These are phyloP conservation scores for Aspergillus tanneri DNA, from an alignment of 2,329 filamentous ascomycete genomes.

Conservation along the genomic window DNA sequence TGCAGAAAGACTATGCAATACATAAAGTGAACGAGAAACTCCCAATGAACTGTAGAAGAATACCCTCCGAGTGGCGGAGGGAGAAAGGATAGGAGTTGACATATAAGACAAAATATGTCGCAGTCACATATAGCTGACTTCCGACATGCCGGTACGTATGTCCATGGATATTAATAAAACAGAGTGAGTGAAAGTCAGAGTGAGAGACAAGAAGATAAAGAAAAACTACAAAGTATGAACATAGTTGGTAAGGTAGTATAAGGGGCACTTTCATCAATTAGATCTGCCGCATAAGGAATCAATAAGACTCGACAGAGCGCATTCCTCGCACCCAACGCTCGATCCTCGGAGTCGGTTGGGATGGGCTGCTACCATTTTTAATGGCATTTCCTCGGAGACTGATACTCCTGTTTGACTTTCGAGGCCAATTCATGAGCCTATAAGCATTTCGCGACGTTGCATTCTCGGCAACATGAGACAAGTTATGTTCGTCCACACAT, in stretches of 20 bases:
- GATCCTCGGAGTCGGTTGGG: not conserved
- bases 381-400: conserved; percentile 4
- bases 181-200: not conserved
- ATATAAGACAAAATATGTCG: not conserved
- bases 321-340: conserved; percentile 15
- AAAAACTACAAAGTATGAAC: conserved; percentile 1
- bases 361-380: not conserved
- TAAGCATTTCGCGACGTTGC: conserved; percentile 28
- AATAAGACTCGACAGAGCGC: conserved; percentile 31
- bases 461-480: conserved; percentile 32
- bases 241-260: too few species aligned
- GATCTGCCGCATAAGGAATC: not conserved
- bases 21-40: not conserved
- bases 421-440: conserved; percentile 34
- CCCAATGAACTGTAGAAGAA: not conserved
- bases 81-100: not conserved
- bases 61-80: too few species aligned
- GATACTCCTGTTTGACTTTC: conserved; percentile 16
- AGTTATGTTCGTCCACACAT: conserved; percentile 36
- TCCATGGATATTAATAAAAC: not conserved
- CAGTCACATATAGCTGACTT: not conserved
- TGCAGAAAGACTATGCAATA: not conserved
- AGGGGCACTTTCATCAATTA: too few species aligned
- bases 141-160: too few species aligned
- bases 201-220: not conserved